Conservation (phyloP, 169 alveolate genomes). For the Plasmodium gonderi region DNA sequence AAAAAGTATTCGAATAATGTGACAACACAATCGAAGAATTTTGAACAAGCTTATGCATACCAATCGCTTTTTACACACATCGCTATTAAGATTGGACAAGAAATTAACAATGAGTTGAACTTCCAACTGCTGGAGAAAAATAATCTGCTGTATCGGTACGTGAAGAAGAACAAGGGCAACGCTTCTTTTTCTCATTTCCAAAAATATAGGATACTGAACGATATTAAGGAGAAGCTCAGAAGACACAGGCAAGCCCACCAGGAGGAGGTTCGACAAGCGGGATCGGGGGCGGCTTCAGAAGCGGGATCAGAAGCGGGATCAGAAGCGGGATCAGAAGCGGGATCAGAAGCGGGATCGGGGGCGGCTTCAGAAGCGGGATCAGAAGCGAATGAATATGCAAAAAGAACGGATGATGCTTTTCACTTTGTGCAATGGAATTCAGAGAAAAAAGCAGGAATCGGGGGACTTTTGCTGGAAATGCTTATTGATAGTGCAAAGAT, state of each 20-base stretch:
- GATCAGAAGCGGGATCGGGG: neutral
- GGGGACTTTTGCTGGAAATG: constrained; percentile 82
- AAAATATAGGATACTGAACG: constrained; percentile 19
- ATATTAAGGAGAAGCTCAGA: neutral
- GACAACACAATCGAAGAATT: constrained; percentile 75
- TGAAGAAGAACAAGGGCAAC: constrained; percentile 44
- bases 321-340: neutral
- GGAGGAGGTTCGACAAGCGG: neutral
- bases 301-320: neutral
- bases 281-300: neutral
- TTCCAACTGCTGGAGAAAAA: constrained; percentile 38
- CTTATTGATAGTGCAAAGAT: constrained; percentile 79
- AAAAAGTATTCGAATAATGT: constrained; percentile 76
- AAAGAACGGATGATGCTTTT: constrained; percentile 26
- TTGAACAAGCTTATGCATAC: constrained; percentile 74
- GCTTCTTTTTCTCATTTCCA: constrained; percentile 56
- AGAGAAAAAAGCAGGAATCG: constrained; percentile 80
- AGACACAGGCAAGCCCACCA: neutral
- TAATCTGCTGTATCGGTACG: constrained; percentile 20
- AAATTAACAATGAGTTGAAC: constrained; percentile 76
- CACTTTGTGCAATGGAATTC: constrained; percentile 82
- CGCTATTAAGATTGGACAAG: constrained; percentile 85
- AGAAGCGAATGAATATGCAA: constrained; percentile 38
- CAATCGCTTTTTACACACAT: constrained; percentile 82
- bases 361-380: neutral